These are phyloP conservation scores for Penicillium steckii DNA, from an alignment of 495 filamentous ascomycete species.

Conservation along the genomic window DNA sequence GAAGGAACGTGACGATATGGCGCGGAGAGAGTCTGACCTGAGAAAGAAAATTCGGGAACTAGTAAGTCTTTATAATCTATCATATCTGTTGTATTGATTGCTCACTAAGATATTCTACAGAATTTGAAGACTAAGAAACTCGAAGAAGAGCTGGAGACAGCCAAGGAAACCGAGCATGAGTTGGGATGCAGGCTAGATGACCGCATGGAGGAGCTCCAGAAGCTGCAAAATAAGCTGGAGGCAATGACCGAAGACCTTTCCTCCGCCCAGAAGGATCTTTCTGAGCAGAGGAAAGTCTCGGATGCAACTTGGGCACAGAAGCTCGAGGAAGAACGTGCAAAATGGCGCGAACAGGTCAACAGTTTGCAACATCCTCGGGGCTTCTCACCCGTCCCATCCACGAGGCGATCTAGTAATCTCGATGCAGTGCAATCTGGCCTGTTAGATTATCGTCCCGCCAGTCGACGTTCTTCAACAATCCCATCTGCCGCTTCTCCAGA, in stretches of 20 bases:
- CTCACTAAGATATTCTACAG: conserved; percentile 39
- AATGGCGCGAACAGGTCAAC: conserved; percentile 64
- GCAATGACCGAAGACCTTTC: conserved; percentile 62
- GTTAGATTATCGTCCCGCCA: conserved; percentile 42
- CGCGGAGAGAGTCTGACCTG: conserved; percentile 80
- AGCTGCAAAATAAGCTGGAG: conserved; percentile 60
- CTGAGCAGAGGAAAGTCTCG: conserved; percentile 66
- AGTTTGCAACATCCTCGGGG: conserved; percentile 47
- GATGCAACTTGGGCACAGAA: conserved; percentile 61
- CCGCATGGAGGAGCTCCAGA: conserved; percentile 61
- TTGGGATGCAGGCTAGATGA: conserved; percentile 57
- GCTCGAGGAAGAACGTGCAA: conserved; percentile 70
- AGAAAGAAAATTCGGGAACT: conserved; percentile 82
- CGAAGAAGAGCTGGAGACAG: conserved; percentile 80
- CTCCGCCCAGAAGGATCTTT: conserved; percentile 59
- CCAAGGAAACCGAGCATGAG: conserved; percentile 61
- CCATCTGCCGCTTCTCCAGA: conserved; percentile 42
- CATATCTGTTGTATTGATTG: background rate
- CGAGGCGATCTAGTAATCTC: conserved; percentile 44
- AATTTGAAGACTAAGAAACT: conserved; percentile 69
- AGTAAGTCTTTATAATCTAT: conserved; percentile 47
- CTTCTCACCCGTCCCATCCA: conserved; percentile 47
- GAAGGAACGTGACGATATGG: conserved; percentile 82
- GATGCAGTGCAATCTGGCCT: conserved; percentile 28
- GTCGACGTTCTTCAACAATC: conserved; percentile 47